These are phyloP conservation scores for Zygoascus hellenicus DNA, from an alignment of 1,139 yeast genomes.

Conservation along the genomic window DNA sequence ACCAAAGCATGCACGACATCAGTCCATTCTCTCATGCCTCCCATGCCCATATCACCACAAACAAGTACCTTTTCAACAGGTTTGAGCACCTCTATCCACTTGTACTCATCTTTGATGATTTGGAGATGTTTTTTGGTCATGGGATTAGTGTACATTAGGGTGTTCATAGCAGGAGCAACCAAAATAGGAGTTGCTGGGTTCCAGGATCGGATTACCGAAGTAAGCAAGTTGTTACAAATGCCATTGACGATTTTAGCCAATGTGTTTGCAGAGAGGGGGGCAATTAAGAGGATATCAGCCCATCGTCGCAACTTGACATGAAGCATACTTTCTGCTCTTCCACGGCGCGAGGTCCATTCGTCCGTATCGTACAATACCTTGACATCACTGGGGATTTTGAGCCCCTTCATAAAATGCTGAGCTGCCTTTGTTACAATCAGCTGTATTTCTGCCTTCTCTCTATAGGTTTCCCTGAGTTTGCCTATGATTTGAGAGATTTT, in stretches of 20 bases:
- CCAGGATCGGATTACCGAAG: conserved; percentile 88
- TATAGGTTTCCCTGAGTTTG: conserved; percentile 23
- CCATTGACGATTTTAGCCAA: conserved; percentile 89
- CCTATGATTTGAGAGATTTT: conserved; percentile 45
- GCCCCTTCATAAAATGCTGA: conserved; percentile 70
- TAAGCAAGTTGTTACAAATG: conserved; percentile 75
- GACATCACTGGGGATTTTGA: conserved; percentile 73
- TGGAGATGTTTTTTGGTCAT: conserved; percentile 78
- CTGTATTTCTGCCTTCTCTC: conserved; percentile 59
- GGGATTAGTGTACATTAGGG: conserved; percentile 93
- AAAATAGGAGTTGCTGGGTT: conserved; percentile 78
- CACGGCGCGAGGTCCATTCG: conserved; percentile 60
- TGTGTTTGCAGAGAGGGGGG: conserved; percentile 92
- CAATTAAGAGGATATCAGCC: conserved; percentile 90
- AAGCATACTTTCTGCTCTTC: conserved; percentile 62
- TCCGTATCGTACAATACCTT: conserved; percentile 93
- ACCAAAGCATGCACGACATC: conserved; percentile 80
- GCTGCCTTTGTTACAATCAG: conserved; percentile 80
- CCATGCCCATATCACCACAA: conserved; percentile 95
- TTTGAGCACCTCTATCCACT: conserved; percentile 72
- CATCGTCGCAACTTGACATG: conserved; percentile 88
- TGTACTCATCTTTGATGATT: conserved; percentile 54
- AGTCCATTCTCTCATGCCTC: conserved; percentile 98
- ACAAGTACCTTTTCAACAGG: conserved; percentile 93
- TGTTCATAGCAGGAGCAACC: conserved; percentile 96